These are phyloP conservation scores for Clavulina sp. DNA, from an alignment of 768 basidiomycete genomes.

Conservation along the genomic window DNA sequence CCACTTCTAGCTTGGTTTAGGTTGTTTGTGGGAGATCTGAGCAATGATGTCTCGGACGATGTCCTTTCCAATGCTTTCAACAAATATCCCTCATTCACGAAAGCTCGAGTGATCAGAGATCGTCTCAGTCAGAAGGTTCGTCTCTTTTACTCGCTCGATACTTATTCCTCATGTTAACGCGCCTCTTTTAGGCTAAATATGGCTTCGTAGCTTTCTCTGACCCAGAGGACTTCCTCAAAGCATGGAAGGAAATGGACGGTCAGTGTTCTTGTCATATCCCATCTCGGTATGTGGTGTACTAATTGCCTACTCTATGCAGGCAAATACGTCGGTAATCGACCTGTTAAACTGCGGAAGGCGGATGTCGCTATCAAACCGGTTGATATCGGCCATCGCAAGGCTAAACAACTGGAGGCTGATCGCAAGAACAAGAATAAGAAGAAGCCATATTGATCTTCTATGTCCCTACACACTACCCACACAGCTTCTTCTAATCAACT, in stretches of 20 bases:
- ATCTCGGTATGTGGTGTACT: background rate
- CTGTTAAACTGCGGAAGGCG: conserved; percentile 92
- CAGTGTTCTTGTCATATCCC: conserved; percentile 16
- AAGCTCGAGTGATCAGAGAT: conserved; percentile 90
- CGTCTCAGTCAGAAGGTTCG: conserved; percentile 80
- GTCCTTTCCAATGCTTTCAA: conserved; percentile 84
- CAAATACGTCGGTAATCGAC: conserved; percentile 96
- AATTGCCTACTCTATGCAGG: conserved; percentile 26
- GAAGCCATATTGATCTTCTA: conserved; percentile 76
- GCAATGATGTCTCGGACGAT: conserved; percentile 95
- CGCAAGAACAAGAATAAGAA: conserved; percentile 68
- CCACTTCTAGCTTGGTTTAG: conserved; percentile 76
- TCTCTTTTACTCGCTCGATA: background rate
- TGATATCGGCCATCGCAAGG: conserved; percentile 85
- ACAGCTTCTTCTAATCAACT: too few species aligned
- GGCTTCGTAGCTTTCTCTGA: conserved; percentile 97
- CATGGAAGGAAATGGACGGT: conserved; percentile 99
- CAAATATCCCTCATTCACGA: conserved; percentile 84
- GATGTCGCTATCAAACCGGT: conserved; percentile 78
- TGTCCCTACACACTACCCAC: too few species aligned
- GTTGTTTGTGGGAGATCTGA: conserved; percentile 91
- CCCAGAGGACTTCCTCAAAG: conserved; percentile 93
- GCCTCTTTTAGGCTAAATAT: conserved; percentile 57
- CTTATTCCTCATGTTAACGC: background rate
- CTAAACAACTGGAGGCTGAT: conserved; percentile 75